A percentile compares a stretch with the other conserved stretches of the same genome.
These are phyloP conservation scores for Botryotinia convoluta DNA, from an alignment of 2,329 filamentous ascomycete genomes.

Conservation along the genomic window DNA sequence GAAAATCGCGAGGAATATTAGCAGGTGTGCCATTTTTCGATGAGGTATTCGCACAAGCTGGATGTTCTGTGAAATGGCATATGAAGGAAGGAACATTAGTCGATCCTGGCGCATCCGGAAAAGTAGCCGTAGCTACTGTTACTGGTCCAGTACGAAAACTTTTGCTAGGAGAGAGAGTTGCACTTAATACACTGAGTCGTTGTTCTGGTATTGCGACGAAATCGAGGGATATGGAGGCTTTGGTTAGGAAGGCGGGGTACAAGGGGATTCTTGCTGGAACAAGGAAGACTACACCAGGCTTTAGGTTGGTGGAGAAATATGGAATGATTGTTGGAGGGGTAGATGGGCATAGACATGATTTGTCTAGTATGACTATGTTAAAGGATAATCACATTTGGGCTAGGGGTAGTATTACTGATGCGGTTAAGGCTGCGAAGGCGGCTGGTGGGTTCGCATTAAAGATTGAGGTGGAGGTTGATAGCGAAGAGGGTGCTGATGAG, in stretches of 20 bases:
- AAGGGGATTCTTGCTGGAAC: slow-evolving; percentile 85
- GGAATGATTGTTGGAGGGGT: slow-evolving; percentile 93
- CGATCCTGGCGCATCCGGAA: slow-evolving; percentile 51
- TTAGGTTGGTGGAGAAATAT: slow-evolving; percentile 95
- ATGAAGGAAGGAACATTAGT: slow-evolving; percentile 71
- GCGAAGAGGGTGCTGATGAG: slow-evolving; percentile 82
- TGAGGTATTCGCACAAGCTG: slow-evolving; percentile 86
- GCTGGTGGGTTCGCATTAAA: slow-evolving; percentile 89
- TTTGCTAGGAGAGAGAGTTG: slow-evolving; percentile 89
- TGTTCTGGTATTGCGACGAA: slow-evolving; percentile 88
- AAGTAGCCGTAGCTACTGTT: slow-evolving; percentile 73
- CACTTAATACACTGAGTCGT: slow-evolving; percentile 82
- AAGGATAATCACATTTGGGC: slow-evolving; percentile 99
- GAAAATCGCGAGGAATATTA: slow-evolving; percentile 73
- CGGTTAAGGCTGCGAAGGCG: slow-evolving; percentile 77
- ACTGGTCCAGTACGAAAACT: slow-evolving; percentile 72
- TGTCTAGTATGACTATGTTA: slow-evolving; percentile 95
- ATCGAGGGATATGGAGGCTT: slow-evolving; percentile 53
- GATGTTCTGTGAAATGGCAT: slow-evolving; percentile 90
- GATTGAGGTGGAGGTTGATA: slow-evolving; percentile 93
- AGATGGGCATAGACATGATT: slow-evolving; percentile 86
- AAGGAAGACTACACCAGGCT: slow-evolving; percentile 94
- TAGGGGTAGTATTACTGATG: slow-evolving; percentile 78
- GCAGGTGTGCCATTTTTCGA: slow-evolving; percentile 94
- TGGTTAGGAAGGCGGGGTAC: slow-evolving; percentile 67